Evolutionary conservation across 768 basidiomycete species (phyloP).

Genomic region (Boletellus ananas): DNA sequence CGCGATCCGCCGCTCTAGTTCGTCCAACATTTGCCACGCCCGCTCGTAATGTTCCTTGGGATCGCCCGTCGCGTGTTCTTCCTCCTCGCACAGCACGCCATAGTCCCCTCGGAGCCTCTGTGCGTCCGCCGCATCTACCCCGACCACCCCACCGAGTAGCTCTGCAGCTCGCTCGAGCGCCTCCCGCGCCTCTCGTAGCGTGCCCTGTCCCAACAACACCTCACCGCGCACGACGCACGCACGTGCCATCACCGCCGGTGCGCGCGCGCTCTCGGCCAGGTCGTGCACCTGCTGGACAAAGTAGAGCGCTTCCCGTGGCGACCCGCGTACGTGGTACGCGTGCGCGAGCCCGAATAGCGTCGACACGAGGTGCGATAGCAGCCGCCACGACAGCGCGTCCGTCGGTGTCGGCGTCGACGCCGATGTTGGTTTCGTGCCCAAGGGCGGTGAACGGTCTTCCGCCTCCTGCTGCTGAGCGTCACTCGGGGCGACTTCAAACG

Average conservation of each 20-base stretch:
- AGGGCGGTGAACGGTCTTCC: background rate
- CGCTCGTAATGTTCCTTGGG: conserved; percentile 53
- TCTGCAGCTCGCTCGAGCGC: conserved; percentile 49
- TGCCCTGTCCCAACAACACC: conserved; percentile 61
- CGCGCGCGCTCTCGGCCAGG: conserved; percentile 64
- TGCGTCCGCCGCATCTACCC: conserved; percentile 57
- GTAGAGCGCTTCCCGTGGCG: conserved; percentile 80
- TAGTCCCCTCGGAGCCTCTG: conserved; percentile 55
- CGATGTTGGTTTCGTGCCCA: conserved; percentile 10
- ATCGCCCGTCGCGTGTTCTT: conserved; percentile 36
- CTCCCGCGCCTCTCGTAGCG: conserved; percentile 52
- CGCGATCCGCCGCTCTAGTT: conserved; percentile 54
- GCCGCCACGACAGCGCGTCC: conserved; percentile 68
- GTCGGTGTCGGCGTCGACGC: conserved; percentile 25
- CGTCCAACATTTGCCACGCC: conserved; percentile 56
- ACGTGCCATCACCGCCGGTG: conserved; percentile 59
- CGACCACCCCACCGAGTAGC: conserved; percentile 44
- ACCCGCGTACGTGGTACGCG: conserved; percentile 69
- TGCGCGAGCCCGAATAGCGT: conserved; percentile 63
- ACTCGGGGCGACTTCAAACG: conserved; percentile 47
- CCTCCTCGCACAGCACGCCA: conserved; percentile 26
- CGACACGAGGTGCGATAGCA: conserved; percentile 66
- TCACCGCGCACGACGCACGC: conserved; percentile 68
- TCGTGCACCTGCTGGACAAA: conserved; percentile 76
- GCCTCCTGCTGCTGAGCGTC: background rate